phyloP scores from a whole-genome alignment of 176 grass and related monocot species.

The Ampelocalamus luodianensis region DNA sequence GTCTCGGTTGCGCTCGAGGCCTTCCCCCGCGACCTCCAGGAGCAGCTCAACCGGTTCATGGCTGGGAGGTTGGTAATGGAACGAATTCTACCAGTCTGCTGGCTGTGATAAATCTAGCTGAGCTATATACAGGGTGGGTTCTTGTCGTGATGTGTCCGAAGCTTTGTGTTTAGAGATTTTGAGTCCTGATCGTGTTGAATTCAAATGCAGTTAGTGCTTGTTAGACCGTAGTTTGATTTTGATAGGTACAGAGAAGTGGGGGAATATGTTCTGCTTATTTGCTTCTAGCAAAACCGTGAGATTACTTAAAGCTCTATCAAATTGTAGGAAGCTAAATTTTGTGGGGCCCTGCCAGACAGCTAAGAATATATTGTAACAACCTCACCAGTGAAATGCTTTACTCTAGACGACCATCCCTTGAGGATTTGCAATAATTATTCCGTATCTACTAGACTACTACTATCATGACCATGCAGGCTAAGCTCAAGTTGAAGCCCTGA shows the following conservation, averaged over 20 bases:
- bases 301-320: neutral
- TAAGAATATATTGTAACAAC: neutral
- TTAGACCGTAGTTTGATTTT: neutral
- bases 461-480: constrained; percentile 10
- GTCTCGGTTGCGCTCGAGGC: constrained; percentile 76
- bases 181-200: neutral
- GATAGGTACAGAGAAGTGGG: neutral
- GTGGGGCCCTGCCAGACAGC: neutral
- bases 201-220: neutral
- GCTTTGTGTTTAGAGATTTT: neutral
- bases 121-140: neutral
- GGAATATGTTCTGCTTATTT: neutral
- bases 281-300: neutral
- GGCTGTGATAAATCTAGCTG: neutral
- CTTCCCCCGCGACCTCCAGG: constrained; percentile 81
- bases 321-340: neutral
- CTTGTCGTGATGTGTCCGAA: neutral
- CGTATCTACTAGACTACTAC: neutral
- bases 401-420: neutral
- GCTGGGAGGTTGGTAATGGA: constrained; percentile 65
- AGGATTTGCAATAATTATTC: constrained; percentile 6
- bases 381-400: neutral
- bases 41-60: constrained; percentile 81
- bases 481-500: neutral
- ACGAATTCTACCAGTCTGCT: neutral